Evolutionary conservation across 441 rosid genomes (phyloP).

Genomic region (Jatropha podagrica): DNA sequence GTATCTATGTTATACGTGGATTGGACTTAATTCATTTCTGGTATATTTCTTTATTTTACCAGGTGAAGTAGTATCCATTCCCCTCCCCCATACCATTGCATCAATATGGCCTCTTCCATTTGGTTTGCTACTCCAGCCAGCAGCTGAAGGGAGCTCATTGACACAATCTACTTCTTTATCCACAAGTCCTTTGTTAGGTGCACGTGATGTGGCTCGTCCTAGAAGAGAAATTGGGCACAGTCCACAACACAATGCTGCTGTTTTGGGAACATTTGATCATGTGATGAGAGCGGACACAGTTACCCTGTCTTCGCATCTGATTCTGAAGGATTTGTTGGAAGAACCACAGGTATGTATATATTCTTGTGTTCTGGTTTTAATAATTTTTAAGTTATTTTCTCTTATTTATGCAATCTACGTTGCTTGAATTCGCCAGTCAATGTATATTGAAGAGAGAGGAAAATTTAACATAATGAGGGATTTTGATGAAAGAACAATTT

Average conservation of each 20-base stretch:
- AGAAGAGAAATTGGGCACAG: constrained; percentile 65
- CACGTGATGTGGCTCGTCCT: constrained; percentile 50
- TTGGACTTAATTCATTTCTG: constrained; percentile 6
- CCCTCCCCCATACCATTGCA: constrained; percentile 60
- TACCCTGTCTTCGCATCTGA: constrained; percentile 67
- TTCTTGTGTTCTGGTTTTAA: constrained; percentile 5
- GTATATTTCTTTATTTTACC: constrained; percentile 9
- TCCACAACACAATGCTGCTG: constrained; percentile 44
- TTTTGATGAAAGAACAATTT: constrained; percentile 89
- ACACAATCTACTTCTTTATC: constrained; percentile 42
- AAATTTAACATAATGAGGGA: constrained; percentile 75
- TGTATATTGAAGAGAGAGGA: constrained; percentile 89
- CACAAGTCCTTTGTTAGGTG: constrained; percentile 57
- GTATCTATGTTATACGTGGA: background rate
- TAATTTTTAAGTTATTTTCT: constrained; percentile 6
- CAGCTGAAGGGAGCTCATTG: constrained; percentile 50
- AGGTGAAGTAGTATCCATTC: constrained; percentile 86
- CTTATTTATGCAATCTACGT: background rate
- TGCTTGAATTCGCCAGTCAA: constrained; percentile 47
- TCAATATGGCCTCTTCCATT: constrained; percentile 95
- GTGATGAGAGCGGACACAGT: constrained; percentile 47
- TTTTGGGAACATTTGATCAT: constrained; percentile 44
- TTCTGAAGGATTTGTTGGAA: constrained; percentile 79
- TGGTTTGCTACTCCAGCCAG: constrained; percentile 88
- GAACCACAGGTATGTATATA: constrained; percentile 66